phyloP scores from a whole-genome alignment of 495 filamentous ascomycete genomes.

The Pyronema omphalodes region DNA sequence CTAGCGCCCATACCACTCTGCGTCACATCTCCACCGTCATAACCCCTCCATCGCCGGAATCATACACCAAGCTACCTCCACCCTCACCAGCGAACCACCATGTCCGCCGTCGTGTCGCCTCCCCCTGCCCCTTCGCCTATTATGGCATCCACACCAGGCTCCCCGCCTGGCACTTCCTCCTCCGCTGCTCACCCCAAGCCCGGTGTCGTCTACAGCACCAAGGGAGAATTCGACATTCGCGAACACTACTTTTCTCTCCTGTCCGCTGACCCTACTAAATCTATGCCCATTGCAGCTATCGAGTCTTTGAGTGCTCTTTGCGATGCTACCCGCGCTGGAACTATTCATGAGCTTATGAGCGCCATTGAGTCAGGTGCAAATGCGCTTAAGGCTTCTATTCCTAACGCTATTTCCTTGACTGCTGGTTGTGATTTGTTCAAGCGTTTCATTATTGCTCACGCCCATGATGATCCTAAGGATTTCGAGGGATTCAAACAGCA shows the following conservation, averaged over 20 bases:
- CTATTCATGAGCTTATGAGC: slow-evolving; percentile 82
- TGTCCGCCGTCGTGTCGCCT: slow-evolving; percentile 4
- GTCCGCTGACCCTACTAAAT: slow-evolving; percentile 52
- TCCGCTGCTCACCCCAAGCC: slow-evolving; percentile 11
- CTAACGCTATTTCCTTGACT: slow-evolving; percentile 77
- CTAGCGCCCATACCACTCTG: no score
- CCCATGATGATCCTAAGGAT: slow-evolving; percentile 35
- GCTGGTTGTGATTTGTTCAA: slow-evolving; percentile 94
- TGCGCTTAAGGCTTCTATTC: slow-evolving; percentile 51
- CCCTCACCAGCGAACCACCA: slow-evolving; percentile 20
- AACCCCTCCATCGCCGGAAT: no score
- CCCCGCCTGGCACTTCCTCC: slow-evolving; percentile 3
- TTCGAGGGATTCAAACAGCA: slow-evolving; percentile 71
- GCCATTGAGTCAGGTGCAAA: slow-evolving; percentile 56
- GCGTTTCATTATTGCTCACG: slow-evolving; percentile 59
- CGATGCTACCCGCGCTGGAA: slow-evolving; percentile 52
- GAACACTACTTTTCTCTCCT: slow-evolving; percentile 18
- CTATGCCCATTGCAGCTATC: slow-evolving; percentile 91
- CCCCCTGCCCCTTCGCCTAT: not conserved
- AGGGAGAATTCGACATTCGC: slow-evolving; percentile 22
- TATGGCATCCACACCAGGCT: not conserved
- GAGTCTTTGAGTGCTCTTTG: slow-evolving; percentile 77
- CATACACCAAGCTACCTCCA: no score
- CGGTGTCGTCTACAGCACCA: slow-evolving; percentile 19
- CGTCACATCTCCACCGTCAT: no score